Conservation (phyloP, 2,329 filamentous ascomycete species). For the Ascochyta lentis region DNA sequence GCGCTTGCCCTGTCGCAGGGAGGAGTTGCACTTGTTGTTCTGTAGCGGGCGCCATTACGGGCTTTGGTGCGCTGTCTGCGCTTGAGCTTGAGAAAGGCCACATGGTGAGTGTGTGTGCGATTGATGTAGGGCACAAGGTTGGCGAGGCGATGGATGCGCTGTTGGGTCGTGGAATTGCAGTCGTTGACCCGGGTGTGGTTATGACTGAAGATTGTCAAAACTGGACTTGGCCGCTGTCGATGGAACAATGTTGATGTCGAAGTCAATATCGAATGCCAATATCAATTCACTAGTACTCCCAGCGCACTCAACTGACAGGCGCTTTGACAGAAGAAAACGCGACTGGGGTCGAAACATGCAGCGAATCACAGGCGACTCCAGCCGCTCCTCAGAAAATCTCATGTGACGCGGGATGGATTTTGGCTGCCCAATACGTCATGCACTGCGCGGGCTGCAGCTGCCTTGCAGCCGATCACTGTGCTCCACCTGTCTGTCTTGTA, state of each 20-base stretch:
- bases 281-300: neutral
- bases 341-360: conserved; percentile 20
- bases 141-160: neutral
- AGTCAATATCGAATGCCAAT: neutral
- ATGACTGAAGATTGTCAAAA: neutral
- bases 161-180: neutral
- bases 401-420: conserved; percentile 32
- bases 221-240: neutral
- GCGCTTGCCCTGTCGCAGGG: conserved; percentile 20
- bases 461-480: conserved; percentile 41
- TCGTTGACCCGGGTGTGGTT: too few relatives aligned
- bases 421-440: conserved; percentile 44
- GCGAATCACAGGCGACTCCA: conserved; percentile 31
- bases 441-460: conserved; percentile 38
- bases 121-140: neutral
- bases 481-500: conserved; percentile 32
- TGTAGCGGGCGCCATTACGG: conserved; percentile 11
- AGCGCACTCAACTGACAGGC: neutral
- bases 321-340: conserved; percentile 19
- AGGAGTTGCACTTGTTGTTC: conserved; percentile 14
- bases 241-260: neutral
- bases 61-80: conserved; percentile 21
- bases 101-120: conserved; percentile 24
- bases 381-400: conserved; percentile 26
- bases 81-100: conserved; percentile 33